These are phyloP conservation scores for Collybiopsis confluens DNA, from an alignment of 768 basidiomycete genomes.

Conservation along the genomic window DNA sequence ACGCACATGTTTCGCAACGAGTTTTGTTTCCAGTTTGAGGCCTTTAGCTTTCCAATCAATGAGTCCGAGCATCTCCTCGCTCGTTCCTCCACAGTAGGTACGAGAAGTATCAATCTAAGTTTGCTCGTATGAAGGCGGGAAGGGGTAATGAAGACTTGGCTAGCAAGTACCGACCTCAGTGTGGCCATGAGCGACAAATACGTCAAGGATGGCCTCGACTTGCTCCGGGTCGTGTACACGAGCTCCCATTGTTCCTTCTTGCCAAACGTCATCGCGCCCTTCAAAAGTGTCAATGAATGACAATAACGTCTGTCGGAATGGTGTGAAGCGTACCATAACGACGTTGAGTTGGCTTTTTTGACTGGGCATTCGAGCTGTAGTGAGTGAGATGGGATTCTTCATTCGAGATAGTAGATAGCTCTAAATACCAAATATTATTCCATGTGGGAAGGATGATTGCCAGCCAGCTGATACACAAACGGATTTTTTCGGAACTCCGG, in stretches of 20 bases:
- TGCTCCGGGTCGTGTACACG: constrained; percentile 45
- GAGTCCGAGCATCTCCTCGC: constrained; percentile 33
- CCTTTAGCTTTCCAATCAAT: constrained; percentile 36
- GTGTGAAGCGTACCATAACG: constrained; percentile 9
- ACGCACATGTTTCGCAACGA: constrained; percentile 30
- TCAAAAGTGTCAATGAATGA: too few species aligned
- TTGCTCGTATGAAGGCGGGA: neutral
- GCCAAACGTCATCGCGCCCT: constrained; percentile 59
- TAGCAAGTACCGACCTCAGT: constrained; percentile 8
- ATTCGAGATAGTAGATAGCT: too few species aligned
- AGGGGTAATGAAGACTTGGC: too few species aligned
- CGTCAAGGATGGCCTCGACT: constrained; percentile 48
- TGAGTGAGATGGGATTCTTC: too few species aligned
- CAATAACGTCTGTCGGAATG: neutral
- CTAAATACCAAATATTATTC: too few species aligned
- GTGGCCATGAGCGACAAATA: constrained; percentile 53
- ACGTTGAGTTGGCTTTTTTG: constrained; percentile 14
- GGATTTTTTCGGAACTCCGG: too few species aligned
- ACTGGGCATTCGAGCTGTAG: neutral
- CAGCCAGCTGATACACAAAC: too few species aligned
- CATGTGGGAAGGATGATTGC: too few species aligned
- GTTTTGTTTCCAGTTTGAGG: constrained; percentile 43
- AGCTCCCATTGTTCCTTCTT: constrained; percentile 41
- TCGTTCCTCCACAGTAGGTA: constrained; percentile 9
- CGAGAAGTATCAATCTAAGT: constrained; percentile 6